Evolutionary conservation across 352 stramenopile genomes (phyloP).

Genomic region (Globisporangium rhizosaccharum): DNA sequence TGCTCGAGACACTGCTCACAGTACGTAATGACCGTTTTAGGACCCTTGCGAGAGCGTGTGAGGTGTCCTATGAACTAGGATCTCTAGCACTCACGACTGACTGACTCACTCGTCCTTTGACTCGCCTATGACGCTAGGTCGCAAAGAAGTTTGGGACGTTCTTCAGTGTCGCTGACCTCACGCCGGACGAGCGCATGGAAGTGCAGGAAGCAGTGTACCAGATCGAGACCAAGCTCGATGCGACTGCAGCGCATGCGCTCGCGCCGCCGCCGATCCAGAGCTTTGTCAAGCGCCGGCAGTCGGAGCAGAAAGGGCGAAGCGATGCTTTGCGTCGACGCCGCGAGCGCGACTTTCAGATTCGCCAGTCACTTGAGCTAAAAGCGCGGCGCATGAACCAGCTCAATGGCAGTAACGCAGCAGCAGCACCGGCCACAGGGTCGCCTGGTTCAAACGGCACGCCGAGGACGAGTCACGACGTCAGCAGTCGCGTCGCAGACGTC

Average conservation of each 20-base stretch:
- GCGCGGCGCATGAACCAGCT: conserved; percentile 6
- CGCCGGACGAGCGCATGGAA: conserved; percentile 40
- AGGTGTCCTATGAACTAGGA: too few species aligned
- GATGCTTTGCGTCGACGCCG: conserved; percentile 69
- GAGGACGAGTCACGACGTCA: conserved; percentile 19
- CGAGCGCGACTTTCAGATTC: conserved; percentile 70
- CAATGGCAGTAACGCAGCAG: neutral
- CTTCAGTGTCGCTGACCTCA: conserved; percentile 48
- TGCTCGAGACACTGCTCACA: conserved; percentile 46
- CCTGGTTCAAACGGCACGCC: conserved; percentile 8
- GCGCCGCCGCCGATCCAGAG: conserved; percentile 79
- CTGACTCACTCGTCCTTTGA: too few species aligned
- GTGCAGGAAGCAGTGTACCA: conserved; percentile 66
- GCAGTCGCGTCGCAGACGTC: neutral
- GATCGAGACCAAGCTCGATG: conserved; percentile 55
- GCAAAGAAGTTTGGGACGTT: conserved; percentile 79
- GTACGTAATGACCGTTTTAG: conserved; percentile 13
- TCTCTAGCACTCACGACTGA: neutral
- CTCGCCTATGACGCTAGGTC: conserved; percentile 17
- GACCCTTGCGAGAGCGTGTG: neutral
- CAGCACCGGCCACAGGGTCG: neutral
- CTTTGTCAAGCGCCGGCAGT: conserved; percentile 71
- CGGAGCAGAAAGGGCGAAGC: conserved; percentile 67
- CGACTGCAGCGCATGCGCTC: conserved; percentile 25
- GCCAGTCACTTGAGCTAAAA: conserved; percentile 50